Percentiles rank a stretch among this genome's conserved stretches.
These are phyloP conservation scores for Biscutella auriculata DNA, from an alignment of 441 rosid species.

Conservation along the genomic window DNA sequence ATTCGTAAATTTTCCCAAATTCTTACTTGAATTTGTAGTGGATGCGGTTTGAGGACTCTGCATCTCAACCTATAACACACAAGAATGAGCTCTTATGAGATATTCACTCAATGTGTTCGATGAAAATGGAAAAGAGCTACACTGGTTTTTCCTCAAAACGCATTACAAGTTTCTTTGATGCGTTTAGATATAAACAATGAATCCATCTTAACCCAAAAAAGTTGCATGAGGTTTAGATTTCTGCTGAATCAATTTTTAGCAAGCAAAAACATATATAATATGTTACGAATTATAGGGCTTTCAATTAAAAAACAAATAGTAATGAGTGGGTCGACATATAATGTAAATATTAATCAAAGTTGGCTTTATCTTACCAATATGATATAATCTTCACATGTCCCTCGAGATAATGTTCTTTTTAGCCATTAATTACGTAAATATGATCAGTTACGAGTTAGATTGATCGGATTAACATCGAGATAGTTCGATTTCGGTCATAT, in stretches of 20 bases:
- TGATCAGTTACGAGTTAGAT: too few relatives aligned
- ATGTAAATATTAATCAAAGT: too few relatives aligned
- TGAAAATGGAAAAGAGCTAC: constrained; percentile 40
- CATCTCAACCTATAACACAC: constrained; percentile 50
- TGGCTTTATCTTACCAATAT: too few relatives aligned
- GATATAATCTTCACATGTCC: too few relatives aligned
- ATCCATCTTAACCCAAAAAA: background rate
- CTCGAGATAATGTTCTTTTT: too few relatives aligned
- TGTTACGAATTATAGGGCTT: too few relatives aligned
- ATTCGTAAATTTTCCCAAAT: constrained; percentile 15
- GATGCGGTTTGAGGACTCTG: constrained; percentile 68
- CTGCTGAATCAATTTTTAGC: background rate
- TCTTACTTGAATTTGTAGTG: constrained; percentile 30
- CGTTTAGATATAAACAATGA: too few relatives aligned
- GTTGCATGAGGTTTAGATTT: background rate
- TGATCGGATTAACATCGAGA: too few relatives aligned
- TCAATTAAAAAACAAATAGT: too few relatives aligned
- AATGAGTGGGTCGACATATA: too few relatives aligned
- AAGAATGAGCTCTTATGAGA: constrained; percentile 39
- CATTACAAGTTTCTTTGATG: constrained; percentile 26
- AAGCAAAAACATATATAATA: background rate
- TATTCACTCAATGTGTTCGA: constrained; percentile 35
- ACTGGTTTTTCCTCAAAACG: constrained; percentile 40
- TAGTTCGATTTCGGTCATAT: too few relatives aligned
- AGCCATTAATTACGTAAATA: too few relatives aligned